Evolutionary conservation across 1,284 basidiomycete genomes (phyloP).

Genomic region (Apiotrichum gamsii): DNA sequence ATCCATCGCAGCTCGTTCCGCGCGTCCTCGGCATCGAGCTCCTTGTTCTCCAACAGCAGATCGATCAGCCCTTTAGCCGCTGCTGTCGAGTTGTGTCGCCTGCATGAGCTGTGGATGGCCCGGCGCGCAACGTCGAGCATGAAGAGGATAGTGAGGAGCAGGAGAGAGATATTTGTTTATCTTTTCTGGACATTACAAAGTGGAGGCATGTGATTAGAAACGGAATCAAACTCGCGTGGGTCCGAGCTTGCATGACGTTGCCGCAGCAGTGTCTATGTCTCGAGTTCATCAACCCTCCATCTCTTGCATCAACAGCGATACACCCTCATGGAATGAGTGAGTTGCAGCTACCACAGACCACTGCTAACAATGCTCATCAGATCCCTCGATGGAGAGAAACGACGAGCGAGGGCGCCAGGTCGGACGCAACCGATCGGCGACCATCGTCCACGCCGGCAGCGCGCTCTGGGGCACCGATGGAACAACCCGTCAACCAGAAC

Average conservation of each 20-base stretch:
- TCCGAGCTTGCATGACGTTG: no score
- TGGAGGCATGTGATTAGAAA: no score
- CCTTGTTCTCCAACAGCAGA: slow-evolving; percentile 27
- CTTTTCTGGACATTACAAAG: not conserved
- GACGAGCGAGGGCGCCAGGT: not conserved
- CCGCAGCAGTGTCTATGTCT: no score
- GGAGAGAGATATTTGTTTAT: not conserved
- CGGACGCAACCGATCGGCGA: slow-evolving; percentile 32
- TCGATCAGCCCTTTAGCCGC: not conserved
- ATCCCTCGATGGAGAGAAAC: not conserved
- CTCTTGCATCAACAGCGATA: no score
- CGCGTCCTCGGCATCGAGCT: slow-evolving; percentile 33
- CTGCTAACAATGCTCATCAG: no score
- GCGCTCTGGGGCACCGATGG: slow-evolving; percentile 3
- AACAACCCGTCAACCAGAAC: slow-evolving; percentile 11
- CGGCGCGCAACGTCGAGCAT: not conserved
- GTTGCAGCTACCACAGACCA: no score
- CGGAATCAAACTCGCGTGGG: no score
- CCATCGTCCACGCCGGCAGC: slow-evolving; percentile 24
- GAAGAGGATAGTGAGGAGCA: not conserved
- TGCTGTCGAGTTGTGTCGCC: not conserved
- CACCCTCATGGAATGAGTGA: slow-evolving; percentile 11
- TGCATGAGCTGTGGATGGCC: not conserved
- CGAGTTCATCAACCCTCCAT: no score
- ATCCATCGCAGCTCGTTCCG: slow-evolving; percentile 43